Conservation (phyloP, 2,329 filamentous ascomycete species). For the Drechmeria coniospora region DNA sequence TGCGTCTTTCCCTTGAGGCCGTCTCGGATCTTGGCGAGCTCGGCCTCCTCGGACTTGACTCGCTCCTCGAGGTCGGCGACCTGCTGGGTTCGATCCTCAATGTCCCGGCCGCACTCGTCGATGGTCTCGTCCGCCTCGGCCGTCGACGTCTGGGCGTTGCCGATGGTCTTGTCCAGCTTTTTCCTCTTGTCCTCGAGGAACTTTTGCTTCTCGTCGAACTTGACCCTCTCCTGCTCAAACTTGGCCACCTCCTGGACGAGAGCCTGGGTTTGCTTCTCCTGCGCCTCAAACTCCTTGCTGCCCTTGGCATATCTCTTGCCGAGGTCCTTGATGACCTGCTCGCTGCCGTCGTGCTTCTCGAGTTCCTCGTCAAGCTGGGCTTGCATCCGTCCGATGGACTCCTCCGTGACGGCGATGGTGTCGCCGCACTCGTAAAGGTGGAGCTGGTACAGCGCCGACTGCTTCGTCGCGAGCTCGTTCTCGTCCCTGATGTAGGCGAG, state of each 20-base stretch:
- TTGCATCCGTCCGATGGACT: slow-evolving; percentile 84
- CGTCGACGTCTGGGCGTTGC: slow-evolving; percentile 57
- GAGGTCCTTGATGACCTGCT: slow-evolving; percentile 78
- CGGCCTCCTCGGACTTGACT: slow-evolving; percentile 64
- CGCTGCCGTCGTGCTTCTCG: slow-evolving; percentile 79
- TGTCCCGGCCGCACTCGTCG: slow-evolving; percentile 62
- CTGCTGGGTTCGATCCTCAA: slow-evolving; percentile 60
- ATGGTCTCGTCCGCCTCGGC: slow-evolving; percentile 65
- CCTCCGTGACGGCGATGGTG: slow-evolving; percentile 75
- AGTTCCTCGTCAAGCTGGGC: slow-evolving; percentile 73
- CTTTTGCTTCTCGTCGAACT: slow-evolving; percentile 95
- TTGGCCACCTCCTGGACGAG: slow-evolving; percentile 78
- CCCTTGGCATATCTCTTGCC: slow-evolving; percentile 72
- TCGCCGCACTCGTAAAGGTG: slow-evolving; percentile 79
- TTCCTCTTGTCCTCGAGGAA: slow-evolving; percentile 83
- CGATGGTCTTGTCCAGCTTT: slow-evolving; percentile 81
- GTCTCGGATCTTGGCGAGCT: slow-evolving; percentile 71
- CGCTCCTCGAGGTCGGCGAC: slow-evolving; percentile 61
- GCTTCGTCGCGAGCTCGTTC: slow-evolving; percentile 80
- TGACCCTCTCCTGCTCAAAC: slow-evolving; percentile 92
- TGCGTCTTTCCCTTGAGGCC: slow-evolving; percentile 91
- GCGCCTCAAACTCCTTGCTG: slow-evolving; percentile 65
- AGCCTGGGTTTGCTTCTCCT: slow-evolving; percentile 68
- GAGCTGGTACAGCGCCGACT: slow-evolving; percentile 84
- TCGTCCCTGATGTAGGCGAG: slow-evolving; percentile 80